Evolutionary conservation across 768 basidiomycete genomes (phyloP).

Genomic region (Suillus luteus): DNA sequence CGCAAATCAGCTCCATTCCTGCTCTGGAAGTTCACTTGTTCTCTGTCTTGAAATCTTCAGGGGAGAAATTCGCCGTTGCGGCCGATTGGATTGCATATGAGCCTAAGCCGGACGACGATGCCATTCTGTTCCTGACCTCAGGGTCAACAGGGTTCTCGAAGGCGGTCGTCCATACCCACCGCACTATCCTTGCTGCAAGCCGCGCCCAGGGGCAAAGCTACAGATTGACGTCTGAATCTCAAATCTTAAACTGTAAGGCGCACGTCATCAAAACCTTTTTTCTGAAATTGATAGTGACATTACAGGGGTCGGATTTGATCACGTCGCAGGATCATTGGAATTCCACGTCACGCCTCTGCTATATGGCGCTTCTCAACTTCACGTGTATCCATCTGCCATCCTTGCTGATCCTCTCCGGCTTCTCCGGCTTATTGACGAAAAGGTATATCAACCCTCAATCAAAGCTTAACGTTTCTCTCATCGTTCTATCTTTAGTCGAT

Average conservation of each 20-base stretch:
- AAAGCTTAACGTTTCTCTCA: slow-evolving; percentile 18
- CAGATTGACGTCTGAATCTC: slow-evolving; percentile 34
- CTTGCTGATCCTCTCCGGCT: slow-evolving; percentile 25
- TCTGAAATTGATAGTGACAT: background rate
- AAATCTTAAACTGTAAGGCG: slow-evolving; percentile 42
- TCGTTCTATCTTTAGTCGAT: slow-evolving; percentile 24
- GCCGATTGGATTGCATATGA: slow-evolving; percentile 23
- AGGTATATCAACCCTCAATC: slow-evolving; percentile 29
- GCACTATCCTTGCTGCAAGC: slow-evolving; percentile 37
- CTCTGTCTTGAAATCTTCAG: slow-evolving; percentile 22
- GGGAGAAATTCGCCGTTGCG: slow-evolving; percentile 3
- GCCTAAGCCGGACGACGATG: slow-evolving; percentile 30
- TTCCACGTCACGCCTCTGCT: slow-evolving; percentile 42
- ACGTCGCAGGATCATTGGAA: slow-evolving; percentile 46
- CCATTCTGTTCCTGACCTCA: slow-evolving; percentile 41
- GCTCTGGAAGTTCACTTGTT: slow-evolving; percentile 29
- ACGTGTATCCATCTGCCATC: slow-evolving; percentile 26
- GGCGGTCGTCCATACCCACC: slow-evolving; percentile 42
- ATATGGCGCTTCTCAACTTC: slow-evolving; percentile 31
- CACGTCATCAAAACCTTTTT: background rate
- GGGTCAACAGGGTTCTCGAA: slow-evolving; percentile 49
- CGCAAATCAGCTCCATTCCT: slow-evolving; percentile 26
- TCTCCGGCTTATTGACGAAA: slow-evolving; percentile 37
- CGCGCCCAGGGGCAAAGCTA: slow-evolving; percentile 38
- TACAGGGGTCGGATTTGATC: slow-evolving; percentile 46